Percentiles rank a stretch among this genome's conserved stretches.
These are phyloP conservation scores for Trichaptum fuscoviolaceum DNA, from an alignment of 768 basidiomycete species.

Conservation along the genomic window DNA sequence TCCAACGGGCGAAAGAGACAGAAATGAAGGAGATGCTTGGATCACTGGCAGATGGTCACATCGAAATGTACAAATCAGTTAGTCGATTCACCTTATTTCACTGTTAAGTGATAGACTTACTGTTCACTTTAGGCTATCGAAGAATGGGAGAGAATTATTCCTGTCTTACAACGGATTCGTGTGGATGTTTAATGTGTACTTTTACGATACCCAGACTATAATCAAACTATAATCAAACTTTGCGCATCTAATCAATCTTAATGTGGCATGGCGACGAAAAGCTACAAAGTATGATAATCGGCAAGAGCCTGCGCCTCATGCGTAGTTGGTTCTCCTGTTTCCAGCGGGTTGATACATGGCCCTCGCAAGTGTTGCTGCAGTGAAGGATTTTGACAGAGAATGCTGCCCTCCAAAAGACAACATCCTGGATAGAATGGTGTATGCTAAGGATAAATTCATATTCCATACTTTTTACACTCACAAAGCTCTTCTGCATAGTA, in stretches of 20 bases:
- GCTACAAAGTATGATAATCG: no score
- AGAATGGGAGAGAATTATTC: conserved; percentile 95
- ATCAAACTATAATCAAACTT: neutral
- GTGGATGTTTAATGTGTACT: conserved; percentile 66
- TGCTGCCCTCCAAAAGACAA: no score
- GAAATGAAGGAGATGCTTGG: conserved; percentile 97
- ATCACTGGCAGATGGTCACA: conserved; percentile 88
- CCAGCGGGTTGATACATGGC: no score
- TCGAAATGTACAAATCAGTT: conserved; percentile 89
- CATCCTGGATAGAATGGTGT: no score
- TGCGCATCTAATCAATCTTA: neutral
- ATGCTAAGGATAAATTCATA: no score
- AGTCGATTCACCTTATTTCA: conserved; percentile 15
- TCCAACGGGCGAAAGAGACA: conserved; percentile 84
- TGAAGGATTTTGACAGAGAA: no score
- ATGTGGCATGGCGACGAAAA: neutral
- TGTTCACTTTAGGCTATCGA: conserved; percentile 69
- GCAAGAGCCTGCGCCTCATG: no score
- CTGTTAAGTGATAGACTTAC: conserved; percentile 2
- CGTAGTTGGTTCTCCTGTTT: no score
- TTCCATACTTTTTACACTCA: no score
- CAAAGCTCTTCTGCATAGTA: no score
- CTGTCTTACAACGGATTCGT: conserved; percentile 87
- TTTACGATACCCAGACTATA: neutral
- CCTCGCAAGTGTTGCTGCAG: no score